Evolutionary conservation across 1,139 yeast genomes (phyloP).

Genomic region (Diutina sp.): DNA sequence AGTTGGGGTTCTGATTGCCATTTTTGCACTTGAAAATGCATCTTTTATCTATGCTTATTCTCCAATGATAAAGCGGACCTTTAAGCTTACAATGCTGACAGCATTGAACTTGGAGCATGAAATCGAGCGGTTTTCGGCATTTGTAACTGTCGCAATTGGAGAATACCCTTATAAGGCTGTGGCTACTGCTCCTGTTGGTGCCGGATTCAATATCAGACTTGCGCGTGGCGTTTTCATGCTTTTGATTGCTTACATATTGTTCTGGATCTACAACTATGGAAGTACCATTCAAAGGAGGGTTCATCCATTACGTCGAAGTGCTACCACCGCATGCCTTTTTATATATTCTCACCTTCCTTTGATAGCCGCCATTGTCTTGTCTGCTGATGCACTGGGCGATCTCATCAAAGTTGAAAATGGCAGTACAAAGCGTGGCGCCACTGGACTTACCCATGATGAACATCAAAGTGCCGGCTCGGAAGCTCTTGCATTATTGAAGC

Average conservation of each 20-base stretch:
- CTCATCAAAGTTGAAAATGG: conserved; percentile 11
- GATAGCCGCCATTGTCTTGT: conserved; percentile 35
- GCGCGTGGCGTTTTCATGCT: conserved; percentile 39
- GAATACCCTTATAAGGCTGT: conserved; percentile 50
- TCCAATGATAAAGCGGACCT: conserved; percentile 30
- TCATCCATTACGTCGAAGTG: conserved; percentile 44
- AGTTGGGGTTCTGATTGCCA: conserved; percentile 31
- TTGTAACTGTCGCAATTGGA: conserved; percentile 54
- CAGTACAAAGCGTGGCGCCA: not conserved
- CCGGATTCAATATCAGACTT: conserved; percentile 31
- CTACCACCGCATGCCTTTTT: conserved; percentile 33
- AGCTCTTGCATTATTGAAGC: not conserved
- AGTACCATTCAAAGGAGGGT: conserved; percentile 36
- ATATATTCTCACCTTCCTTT: conserved; percentile 40
- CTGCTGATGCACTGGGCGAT: conserved; percentile 56
- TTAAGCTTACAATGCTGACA: conserved; percentile 36
- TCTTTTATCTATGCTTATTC: conserved; percentile 24
- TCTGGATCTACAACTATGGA: conserved; percentile 45
- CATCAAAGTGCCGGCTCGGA: not conserved
- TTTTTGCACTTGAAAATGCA: conserved; percentile 29
- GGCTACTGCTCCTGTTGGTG: conserved; percentile 34
- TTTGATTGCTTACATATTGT: conserved; percentile 34
- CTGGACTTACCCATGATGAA: not conserved
- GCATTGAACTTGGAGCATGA: conserved; percentile 59
- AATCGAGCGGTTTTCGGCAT: conserved; percentile 46